Percentiles rank a stretch among this genome's conserved stretches.
These are phyloP conservation scores for Silene vulgaris DNA, from an alignment of 179 eudicot species.

Conservation along the genomic window DNA sequence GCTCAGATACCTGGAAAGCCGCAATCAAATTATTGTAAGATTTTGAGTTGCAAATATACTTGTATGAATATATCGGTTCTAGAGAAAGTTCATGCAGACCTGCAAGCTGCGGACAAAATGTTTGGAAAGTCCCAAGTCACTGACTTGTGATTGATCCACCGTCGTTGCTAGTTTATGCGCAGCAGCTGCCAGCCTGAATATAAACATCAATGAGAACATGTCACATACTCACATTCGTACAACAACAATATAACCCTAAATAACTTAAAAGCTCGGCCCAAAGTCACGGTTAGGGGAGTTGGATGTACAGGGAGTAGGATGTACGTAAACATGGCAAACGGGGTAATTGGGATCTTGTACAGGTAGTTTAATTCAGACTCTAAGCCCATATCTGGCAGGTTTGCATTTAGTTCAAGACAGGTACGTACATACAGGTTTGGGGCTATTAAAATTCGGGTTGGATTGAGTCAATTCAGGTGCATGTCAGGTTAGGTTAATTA, in stretches of 20 bases:
- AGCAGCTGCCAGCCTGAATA: conserved; percentile 36
- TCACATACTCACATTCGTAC: background rate
- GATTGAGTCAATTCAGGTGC: too few species aligned
- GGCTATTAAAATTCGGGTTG: too few species aligned
- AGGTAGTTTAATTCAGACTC: too few species aligned
- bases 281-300: background rate
- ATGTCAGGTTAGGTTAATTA: too few species aligned
- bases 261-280: background rate
- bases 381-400: too few species aligned
- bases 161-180: conserved; percentile 33
- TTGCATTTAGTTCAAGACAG: too few species aligned
- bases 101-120: conserved; percentile 44
- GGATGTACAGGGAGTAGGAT: background rate
- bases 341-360: too few species aligned
- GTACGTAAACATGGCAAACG: too few species aligned
- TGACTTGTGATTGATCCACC: conserved; percentile 35
- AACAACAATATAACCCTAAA: background rate
- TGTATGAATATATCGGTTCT: too few species aligned
- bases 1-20: conserved; percentile 40
- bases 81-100: conserved; percentile 28
- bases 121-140: conserved; percentile 52
- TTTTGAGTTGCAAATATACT: background rate
- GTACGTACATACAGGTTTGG: too few species aligned
- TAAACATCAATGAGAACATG: background rate
- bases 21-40: background rate